A percentile compares a stretch with the other conserved stretches of the same genome.
These are phyloP conservation scores for Septoria petroselini DNA, from an alignment of 2,329 filamentous ascomycete genomes.

Conservation along the genomic window DNA sequence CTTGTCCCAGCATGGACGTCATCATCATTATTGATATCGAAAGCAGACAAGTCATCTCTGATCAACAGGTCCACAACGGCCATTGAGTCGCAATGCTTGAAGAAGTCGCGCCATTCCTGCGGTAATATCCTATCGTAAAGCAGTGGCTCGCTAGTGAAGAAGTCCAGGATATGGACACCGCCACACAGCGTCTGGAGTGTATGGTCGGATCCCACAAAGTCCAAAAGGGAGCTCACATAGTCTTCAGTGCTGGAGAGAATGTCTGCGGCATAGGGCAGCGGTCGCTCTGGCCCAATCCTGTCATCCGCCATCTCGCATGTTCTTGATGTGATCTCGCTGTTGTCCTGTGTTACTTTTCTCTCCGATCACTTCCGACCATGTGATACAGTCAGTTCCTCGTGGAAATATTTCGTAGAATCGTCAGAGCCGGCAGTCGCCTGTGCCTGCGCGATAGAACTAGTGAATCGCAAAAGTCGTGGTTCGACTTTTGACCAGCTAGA, in stretches of 20 bases:
- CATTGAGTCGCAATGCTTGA: constrained; percentile 68
- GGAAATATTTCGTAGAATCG: no score
- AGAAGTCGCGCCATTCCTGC: constrained; percentile 75
- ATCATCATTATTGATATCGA: constrained; percentile 19
- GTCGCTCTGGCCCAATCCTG: constrained; percentile 46
- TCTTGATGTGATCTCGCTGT: no score
- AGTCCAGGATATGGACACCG: constrained; percentile 95
- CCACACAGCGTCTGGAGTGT: constrained; percentile 88
- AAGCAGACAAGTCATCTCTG: constrained; percentile 64
- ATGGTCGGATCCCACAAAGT: constrained; percentile 70
- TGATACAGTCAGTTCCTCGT: no score
- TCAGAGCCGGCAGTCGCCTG: no score
- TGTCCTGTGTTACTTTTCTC: no score
- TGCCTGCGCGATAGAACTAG: no score
- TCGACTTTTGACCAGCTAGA: no score
- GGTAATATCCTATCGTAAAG: constrained; percentile 77
- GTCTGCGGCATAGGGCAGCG: constrained; percentile 67
- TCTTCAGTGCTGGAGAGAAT: constrained; percentile 66
- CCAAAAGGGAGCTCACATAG: constrained; percentile 74
- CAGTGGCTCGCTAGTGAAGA: constrained; percentile 81
- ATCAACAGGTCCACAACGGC: constrained; percentile 76
- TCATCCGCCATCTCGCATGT: constrained; percentile 7
- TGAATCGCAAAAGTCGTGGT: no score
- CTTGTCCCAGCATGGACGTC: constrained; percentile 36
- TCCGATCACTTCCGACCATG: no score